Conservation (phyloP, 345 rosid genomes). For the Nephelium lappaceum region DNA sequence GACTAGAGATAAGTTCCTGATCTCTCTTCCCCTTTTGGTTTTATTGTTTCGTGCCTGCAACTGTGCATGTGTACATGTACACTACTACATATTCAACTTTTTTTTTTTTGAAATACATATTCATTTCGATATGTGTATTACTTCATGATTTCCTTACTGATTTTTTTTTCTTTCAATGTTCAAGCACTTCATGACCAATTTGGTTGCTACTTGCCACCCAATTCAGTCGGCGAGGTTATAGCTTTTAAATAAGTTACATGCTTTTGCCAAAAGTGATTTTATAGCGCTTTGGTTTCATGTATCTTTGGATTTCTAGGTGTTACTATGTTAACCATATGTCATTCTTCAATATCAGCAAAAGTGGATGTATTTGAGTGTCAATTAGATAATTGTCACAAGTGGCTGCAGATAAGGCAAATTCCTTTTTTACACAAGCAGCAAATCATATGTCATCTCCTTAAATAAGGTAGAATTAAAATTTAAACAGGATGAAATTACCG, state of each 20-base stretch:
- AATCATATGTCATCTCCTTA: no score
- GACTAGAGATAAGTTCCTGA: slow-evolving; percentile 30
- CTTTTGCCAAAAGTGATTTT: not conserved
- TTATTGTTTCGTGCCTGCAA: slow-evolving; percentile 16
- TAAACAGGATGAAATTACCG: no score
- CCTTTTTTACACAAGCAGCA: no score
- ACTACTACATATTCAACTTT: slow-evolving; percentile 7
- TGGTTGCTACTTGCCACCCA: not conserved
- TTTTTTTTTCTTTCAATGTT: not conserved
- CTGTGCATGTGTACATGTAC: not conserved
- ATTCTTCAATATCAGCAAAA: no score
- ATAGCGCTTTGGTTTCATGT: not conserved
- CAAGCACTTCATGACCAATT: not conserved
- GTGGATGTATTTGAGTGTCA: no score
- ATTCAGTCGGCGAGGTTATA: not conserved
- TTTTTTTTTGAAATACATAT: no score
- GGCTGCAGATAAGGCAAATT: no score
- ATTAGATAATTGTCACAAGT: no score
- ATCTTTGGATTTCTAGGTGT: no score
- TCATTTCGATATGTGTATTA: not conserved
- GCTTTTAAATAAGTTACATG: not conserved
- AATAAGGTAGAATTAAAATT: no score
- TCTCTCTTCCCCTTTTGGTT: not conserved
- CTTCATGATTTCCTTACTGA: slow-evolving; percentile 22
- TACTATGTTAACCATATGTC: no score